Conservation (phyloP, 1,284 basidiomycete species). For the Puccinia polysora region DNA sequence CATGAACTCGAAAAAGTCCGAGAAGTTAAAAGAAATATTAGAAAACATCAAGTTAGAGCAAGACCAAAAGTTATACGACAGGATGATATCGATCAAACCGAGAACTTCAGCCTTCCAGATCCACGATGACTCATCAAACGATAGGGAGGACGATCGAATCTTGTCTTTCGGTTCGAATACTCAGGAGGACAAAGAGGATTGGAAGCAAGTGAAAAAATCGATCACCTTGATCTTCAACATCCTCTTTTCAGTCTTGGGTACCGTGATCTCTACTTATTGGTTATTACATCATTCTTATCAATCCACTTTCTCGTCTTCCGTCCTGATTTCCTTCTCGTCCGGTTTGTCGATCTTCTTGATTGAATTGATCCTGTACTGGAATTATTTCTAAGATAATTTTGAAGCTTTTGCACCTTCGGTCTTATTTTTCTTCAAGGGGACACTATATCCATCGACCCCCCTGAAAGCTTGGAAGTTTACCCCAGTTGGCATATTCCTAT, state of each 20-base stretch:
- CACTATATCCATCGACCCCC: too few relatives aligned
- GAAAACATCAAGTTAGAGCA: neutral
- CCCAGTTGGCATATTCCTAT: too few relatives aligned
- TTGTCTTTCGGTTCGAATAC: too few relatives aligned
- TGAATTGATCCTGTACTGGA: slow-evolving; percentile 2
- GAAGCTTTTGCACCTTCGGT: too few relatives aligned
- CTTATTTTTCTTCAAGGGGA: too few relatives aligned
- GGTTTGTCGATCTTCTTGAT: neutral
- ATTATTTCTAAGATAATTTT: neutral
- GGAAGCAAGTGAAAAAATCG: neutral
- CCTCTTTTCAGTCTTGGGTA: neutral
- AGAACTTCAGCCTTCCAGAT: neutral
- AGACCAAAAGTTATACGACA: neutral
- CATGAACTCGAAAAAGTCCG: neutral
- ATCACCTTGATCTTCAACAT: neutral
- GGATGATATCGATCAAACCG: too few relatives aligned
- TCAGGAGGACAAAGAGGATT: too few relatives aligned
- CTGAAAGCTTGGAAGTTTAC: too few relatives aligned
- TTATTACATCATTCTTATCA: neutral
- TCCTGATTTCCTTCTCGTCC: neutral
- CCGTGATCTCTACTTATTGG: neutral
- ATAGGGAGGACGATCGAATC: neutral
- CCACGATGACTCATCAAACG: neutral
- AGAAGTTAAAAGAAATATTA: neutral
- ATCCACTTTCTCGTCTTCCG: neutral